Conservation (phyloP, 2,329 filamentous ascomycete genomes). For the Coniochaeta pulveracea region DNA sequence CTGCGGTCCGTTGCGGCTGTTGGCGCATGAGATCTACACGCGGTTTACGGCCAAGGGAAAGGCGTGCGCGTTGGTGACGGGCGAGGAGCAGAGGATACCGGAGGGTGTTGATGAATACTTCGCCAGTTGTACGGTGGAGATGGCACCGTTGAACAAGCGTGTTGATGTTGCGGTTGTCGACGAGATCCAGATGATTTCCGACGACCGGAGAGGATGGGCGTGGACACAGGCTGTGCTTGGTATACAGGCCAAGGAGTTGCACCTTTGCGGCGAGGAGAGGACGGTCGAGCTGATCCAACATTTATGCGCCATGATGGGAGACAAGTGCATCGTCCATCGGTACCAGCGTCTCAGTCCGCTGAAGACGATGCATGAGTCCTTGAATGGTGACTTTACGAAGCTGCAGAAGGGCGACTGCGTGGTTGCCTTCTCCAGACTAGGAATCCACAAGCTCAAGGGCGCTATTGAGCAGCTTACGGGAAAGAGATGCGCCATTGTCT, state of each 20-base stretch:
- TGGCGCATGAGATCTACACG: conserved; percentile 93
- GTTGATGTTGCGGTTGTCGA: conserved; percentile 93
- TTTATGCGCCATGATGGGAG: conserved; percentile 68
- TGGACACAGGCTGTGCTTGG: conserved; percentile 91
- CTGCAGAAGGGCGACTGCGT: conserved; percentile 85
- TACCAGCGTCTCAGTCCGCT: conserved; percentile 80
- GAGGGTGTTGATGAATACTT: conserved; percentile 47
- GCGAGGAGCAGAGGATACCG: conserved; percentile 73
- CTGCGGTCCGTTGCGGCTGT: conserved; percentile 74
- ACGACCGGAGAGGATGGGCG: conserved; percentile 72
- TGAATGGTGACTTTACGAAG: conserved; percentile 51
- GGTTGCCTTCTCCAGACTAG: conserved; percentile 74
- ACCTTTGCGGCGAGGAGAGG: conserved; percentile 85
- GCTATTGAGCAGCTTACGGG: conserved; percentile 68
- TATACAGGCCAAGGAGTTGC: conserved; percentile 76
- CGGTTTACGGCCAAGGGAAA: conserved; percentile 70
- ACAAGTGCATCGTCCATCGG: conserved; percentile 67
- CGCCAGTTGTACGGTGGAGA: conserved; percentile 88
- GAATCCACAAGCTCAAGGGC: conserved; percentile 68
- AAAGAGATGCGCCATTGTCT: conserved; percentile 80
- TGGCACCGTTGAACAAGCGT: conserved; percentile 44
- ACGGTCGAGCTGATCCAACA: conserved; percentile 68
- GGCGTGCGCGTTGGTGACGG: conserved; percentile 72
- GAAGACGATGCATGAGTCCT: conserved; percentile 48
- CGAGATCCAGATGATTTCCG: conserved; percentile 95